A percentile compares a stretch with the other conserved stretches of the same genome.
phyloP scores from a whole-genome alignment of 192 early-diverging fungal species.

The Mortierella hygrophila region DNA sequence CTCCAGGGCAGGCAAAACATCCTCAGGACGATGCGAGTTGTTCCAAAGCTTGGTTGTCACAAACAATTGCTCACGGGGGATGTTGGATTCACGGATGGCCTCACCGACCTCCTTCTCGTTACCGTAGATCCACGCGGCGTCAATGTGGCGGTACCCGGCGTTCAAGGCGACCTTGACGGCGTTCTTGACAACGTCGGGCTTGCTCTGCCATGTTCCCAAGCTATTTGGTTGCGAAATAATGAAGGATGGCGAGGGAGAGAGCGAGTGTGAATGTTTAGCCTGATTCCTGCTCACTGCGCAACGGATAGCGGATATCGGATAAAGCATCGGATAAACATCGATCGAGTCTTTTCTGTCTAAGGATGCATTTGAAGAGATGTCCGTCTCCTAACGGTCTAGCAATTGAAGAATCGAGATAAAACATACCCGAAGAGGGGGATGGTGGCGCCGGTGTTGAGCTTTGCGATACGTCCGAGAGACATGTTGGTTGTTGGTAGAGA shows the following conservation, averaged over 20 bases:
- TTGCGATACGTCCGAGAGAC: conserved; percentile 56
- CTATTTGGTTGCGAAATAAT: conserved; percentile 9
- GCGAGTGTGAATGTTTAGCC: conserved; percentile 33
- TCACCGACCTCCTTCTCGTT: conserved; percentile 88
- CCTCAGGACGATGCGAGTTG: conserved; percentile 65
- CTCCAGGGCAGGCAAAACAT: conserved; percentile 72
- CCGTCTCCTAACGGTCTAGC: neutral
- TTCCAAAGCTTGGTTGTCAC: conserved; percentile 82
- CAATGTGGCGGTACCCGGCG: conserved; percentile 80
- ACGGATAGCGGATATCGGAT: neutral
- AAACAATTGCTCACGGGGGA: conserved; percentile 83
- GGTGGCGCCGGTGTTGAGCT: conserved; percentile 73
- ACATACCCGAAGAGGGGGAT: conserved; percentile 73
- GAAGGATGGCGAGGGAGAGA: neutral
- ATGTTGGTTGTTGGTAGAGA: conserved; percentile 12
- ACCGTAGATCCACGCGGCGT: conserved; percentile 67
- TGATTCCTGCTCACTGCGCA: conserved; percentile 56
- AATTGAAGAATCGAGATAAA: neutral
- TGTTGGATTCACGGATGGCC: conserved; percentile 70
- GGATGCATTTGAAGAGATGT: neutral
- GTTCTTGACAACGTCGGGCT: conserved; percentile 65
- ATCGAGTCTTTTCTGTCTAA: too few species aligned
- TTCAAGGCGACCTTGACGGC: conserved; percentile 75
- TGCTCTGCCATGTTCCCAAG: conserved; percentile 69
- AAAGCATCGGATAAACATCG: neutral